A percentile compares a stretch with the other conserved stretches of the same genome.
Evolutionary conservation across 2,329 filamentous ascomycete species (phyloP).

Genomic region (Pestalotiopsis sp.): DNA sequence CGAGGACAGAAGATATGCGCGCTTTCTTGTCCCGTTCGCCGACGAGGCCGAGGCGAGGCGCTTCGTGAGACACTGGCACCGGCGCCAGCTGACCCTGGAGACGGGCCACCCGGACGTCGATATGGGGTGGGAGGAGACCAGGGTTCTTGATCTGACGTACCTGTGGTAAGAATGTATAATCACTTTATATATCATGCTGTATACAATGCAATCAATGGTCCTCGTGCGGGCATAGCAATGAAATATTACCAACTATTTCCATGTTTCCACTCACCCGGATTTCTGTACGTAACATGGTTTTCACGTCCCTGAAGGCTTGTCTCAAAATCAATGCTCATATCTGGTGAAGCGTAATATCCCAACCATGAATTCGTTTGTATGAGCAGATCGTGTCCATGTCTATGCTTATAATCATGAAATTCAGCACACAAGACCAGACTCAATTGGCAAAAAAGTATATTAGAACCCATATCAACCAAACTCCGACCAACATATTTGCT

Average conservation of each 20-base stretch:
- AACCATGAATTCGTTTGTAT: too few relatives aligned
- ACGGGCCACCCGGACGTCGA: slow-evolving; percentile 18
- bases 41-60: slow-evolving; percentile 56
- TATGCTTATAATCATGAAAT: background rate
- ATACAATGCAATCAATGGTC: background rate
- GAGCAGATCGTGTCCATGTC: background rate
- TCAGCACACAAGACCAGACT: slow-evolving; percentile 4
- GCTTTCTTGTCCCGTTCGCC: slow-evolving; percentile 59
- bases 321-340: too few relatives aligned
- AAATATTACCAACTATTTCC: too few relatives aligned
- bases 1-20: slow-evolving; percentile 26
- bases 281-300: too few relatives aligned
- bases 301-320: too few relatives aligned
- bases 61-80: slow-evolving; percentile 49
- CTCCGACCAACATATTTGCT: slow-evolving; percentile 49
- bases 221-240: too few relatives aligned
- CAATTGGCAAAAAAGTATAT: slow-evolving; percentile 33
- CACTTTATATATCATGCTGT: background rate
- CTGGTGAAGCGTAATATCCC: too few relatives aligned
- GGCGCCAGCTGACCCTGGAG: slow-evolving; percentile 33
- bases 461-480: slow-evolving; percentile 47
- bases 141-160: slow-evolving; percentile 28
- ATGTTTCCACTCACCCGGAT: too few relatives aligned
- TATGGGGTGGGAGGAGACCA: slow-evolving; percentile 28
- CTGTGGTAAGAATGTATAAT: slow-evolving; percentile 26